Conservation (phyloP, 352 stramenopile species). For the Peronosclerospora sorghi region DNA sequence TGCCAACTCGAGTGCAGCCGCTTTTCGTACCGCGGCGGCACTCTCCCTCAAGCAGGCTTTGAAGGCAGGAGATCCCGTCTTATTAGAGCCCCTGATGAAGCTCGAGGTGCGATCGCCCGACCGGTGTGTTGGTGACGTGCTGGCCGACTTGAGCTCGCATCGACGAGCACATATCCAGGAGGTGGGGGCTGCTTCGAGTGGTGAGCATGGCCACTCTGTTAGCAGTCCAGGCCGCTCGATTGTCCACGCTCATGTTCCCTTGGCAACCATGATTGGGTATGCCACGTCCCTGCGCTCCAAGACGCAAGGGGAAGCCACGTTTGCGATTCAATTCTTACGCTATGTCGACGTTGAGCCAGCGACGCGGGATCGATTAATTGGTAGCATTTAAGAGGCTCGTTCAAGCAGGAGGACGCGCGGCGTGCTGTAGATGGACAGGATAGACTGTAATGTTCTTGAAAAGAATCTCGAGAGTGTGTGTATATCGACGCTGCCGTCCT, state of each 20-base stretch:
- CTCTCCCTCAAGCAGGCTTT: conserved; percentile 52
- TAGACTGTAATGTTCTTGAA: too few species aligned
- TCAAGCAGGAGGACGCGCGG: neutral
- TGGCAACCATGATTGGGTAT: conserved; percentile 74
- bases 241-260: conserved; percentile 52
- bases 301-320: conserved; percentile 70
- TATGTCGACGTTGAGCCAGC: conserved; percentile 50
- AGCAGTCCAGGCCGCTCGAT: conserved; percentile 33
- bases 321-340: conserved; percentile 61
- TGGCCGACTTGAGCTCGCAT: conserved; percentile 64
- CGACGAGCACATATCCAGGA: conserved; percentile 61
- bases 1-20: conserved; percentile 50
- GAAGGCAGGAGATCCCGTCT: conserved; percentile 31
- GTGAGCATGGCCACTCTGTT: conserved; percentile 9
- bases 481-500: too few species aligned
- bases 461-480: too few species aligned
- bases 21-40: conserved; percentile 46
- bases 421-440: too few species aligned
- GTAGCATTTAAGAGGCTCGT: conserved; percentile 9
- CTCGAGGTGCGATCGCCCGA: conserved; percentile 58
- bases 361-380: conserved; percentile 38
- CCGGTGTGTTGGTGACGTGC: conserved; percentile 52
- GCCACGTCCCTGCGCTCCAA: conserved; percentile 66
- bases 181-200: conserved; percentile 24
- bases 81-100: conserved; percentile 75